Base-by-base conservation (phyloP, 2,329 filamentous ascomycete genomes). In the Cercospora nicotianae region DNA sequence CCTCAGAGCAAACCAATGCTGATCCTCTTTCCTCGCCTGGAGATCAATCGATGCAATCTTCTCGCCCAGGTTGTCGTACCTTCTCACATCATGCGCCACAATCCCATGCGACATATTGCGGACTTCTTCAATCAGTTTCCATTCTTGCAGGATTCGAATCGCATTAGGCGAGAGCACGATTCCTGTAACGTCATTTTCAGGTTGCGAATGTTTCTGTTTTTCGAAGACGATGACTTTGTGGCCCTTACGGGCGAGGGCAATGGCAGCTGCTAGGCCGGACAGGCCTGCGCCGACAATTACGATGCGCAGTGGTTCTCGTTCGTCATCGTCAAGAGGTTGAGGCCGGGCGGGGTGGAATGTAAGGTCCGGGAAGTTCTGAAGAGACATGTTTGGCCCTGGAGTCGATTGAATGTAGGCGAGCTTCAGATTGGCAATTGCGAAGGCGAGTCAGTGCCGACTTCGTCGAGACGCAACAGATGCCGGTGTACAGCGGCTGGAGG, bases 101-200 rank as follows among this genome's bases (percentile, higher is more conserved):
- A 66, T 66, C 5, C 51, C 39, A 26, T 61, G 42, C 5, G 66
- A 57, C 16, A 68, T 51, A 4, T 65, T 58, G 2, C 57, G n/a
- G 13, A 68, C n/a, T 23, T 65, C 62, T 9, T 45, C 45, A 6
- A 36, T 33, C n/a, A 68, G n/a, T 16, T 26, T 53, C 64, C 64
- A 69, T 31, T 59, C 55, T 42, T 69, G 42, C 2, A 69, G 64
- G 20, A 64, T 64, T 8, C 58, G 48, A 28, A 57, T 42, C 16
- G 63, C 64, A 59, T 69, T 69, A 2, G 67, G 67, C 57, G 66
- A 60, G 23, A 69, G 57, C 31, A 64, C 60, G 18, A 69, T 69
- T 6, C 60, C 67, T 10, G 51, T 64, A 6, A 36, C 45, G 55
- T 57, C 65, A 13, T 48, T 30, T 55, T 59, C 53, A 59, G 31